phyloP scores from a whole-genome alignment of 2,329 filamentous ascomycete genomes.

The Fonsecaea monophora region DNA sequence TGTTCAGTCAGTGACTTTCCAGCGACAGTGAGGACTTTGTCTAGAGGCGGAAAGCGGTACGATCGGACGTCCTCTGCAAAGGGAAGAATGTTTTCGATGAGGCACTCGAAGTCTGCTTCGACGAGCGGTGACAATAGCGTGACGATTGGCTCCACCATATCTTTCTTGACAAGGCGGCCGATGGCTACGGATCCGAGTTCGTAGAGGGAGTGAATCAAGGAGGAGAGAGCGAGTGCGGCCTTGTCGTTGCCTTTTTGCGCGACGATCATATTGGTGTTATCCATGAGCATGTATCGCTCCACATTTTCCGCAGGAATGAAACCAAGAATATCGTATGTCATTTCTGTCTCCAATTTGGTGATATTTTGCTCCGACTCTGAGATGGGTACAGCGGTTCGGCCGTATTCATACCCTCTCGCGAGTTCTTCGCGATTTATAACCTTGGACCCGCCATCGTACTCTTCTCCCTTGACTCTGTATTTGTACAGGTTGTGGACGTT shows the following conservation, averaged over 20 bases:
- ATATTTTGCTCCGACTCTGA: constrained; percentile 84
- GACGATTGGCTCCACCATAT: constrained; percentile 77
- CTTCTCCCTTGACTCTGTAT: constrained; percentile 80
- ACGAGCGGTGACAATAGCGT: constrained; percentile 81
- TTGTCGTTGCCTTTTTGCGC: constrained; percentile 80
- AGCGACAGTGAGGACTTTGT: constrained; percentile 84
- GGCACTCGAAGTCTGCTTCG: constrained; percentile 78
- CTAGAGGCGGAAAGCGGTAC: constrained; percentile 91
- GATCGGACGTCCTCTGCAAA: constrained; percentile 89
- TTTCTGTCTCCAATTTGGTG: constrained; percentile 80
- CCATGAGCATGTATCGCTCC: constrained; percentile 84
- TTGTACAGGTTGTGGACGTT: constrained; percentile 75
- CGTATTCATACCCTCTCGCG: constrained; percentile 94
- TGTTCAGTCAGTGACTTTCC: constrained; percentile 82
- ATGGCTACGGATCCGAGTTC: constrained; percentile 87
- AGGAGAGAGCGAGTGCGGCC: constrained; percentile 83
- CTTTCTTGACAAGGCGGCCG: constrained; percentile 83
- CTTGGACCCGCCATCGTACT: constrained; percentile 76
- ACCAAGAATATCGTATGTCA: constrained; percentile 80
- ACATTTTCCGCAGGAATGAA: constrained; percentile 79
- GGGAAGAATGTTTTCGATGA: constrained; percentile 88
- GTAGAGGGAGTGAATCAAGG: constrained; percentile 83
- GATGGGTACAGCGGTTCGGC: constrained; percentile 88
- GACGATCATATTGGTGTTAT: constrained; percentile 77
- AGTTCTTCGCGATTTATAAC: constrained; percentile 83